These are phyloP conservation scores for Oryza meridionalis DNA, from an alignment of 176 grass and related monocot genomes.

Conservation along the genomic window DNA sequence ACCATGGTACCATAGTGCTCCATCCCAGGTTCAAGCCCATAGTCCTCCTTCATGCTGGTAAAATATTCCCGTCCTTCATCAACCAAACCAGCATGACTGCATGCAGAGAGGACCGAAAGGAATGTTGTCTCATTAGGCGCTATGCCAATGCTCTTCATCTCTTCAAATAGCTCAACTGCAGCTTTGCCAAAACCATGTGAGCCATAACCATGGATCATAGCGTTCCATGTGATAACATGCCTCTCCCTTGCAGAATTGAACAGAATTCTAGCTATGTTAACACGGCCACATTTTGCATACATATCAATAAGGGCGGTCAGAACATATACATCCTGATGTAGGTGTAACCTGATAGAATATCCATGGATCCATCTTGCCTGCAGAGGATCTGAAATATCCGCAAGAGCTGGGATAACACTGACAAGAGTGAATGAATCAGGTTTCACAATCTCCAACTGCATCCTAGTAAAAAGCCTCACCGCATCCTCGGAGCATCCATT, in stretches of 20 bases:
- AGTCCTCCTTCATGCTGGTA: conserved; percentile 59
- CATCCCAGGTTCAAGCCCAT: conserved; percentile 55
- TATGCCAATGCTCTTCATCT: conserved; percentile 52
- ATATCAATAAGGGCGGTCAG: conserved; percentile 63
- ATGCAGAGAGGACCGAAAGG: conserved; percentile 55
- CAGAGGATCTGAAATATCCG: conserved; percentile 56
- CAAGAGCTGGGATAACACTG: conserved; percentile 56
- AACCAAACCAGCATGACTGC: conserved; percentile 69
- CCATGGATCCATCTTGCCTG: conserved; percentile 76
- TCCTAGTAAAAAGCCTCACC: conserved; percentile 53
- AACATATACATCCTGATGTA: conserved; percentile 56
- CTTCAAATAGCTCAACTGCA: conserved; percentile 61
- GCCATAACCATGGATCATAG: conserved; percentile 68
- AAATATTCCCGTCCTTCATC: conserved; percentile 60
- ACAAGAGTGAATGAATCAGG: conserved; percentile 74
- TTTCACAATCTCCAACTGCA: conserved; percentile 54
- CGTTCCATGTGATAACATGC: conserved; percentile 78
- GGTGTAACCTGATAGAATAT: conserved; percentile 52
- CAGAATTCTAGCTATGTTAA: conserved; percentile 51
- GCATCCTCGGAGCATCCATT: conserved; percentile 52
- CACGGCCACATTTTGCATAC: conserved; percentile 56
- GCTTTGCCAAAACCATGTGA: conserved; percentile 63
- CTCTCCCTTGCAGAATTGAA: conserved; percentile 54
- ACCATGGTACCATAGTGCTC: conserved; percentile 74
- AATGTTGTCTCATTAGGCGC: conserved; percentile 59